phyloP scores from a whole-genome alignment of 768 basidiomycete species.

The Xanthoconium purpureum region DNA sequence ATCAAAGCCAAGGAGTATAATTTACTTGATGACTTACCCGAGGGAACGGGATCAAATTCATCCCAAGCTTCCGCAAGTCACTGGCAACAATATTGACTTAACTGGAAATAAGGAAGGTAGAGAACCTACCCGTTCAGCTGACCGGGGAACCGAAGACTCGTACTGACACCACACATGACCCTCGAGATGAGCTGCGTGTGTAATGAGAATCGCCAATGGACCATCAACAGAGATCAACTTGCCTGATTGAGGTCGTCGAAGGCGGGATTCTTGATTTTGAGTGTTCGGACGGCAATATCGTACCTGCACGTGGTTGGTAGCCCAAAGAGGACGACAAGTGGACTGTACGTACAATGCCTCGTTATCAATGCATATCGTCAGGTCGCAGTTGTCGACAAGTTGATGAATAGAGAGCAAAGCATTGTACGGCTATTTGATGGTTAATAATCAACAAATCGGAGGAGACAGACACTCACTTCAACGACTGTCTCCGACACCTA shows the following conservation, averaged over 20 bases:
- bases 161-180: slow-evolving; percentile 94
- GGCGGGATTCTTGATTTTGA: slow-evolving; percentile 61
- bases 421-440: slow-evolving; percentile 65
- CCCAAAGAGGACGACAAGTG: neutral
- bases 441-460: slow-evolving; percentile 6
- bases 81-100: slow-evolving; percentile 34
- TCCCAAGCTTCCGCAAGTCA: slow-evolving; percentile 83
- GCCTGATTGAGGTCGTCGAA: slow-evolving; percentile 72
- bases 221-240: slow-evolving; percentile 15
- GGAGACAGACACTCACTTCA: slow-evolving; percentile 37
- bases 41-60: slow-evolving; percentile 97
- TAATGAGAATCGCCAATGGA: neutral
- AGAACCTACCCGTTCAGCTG: slow-evolving; percentile 76
- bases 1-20: neutral
- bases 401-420: slow-evolving; percentile 82
- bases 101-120: neutral
- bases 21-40: slow-evolving; percentile 51
- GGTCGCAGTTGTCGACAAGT: slow-evolving; percentile 83
- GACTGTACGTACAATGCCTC: slow-evolving; percentile 63
- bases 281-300: slow-evolving; percentile 61
- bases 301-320: slow-evolving; percentile 45
- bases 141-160: slow-evolving; percentile 89
- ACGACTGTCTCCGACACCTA: slow-evolving; percentile 50
- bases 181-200: slow-evolving; percentile 63
- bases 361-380: slow-evolving; percentile 84